Base-by-base conservation (phyloP, 2,329 filamentous ascomycete genomes). In the Sclerotinia subarctica region DNA sequence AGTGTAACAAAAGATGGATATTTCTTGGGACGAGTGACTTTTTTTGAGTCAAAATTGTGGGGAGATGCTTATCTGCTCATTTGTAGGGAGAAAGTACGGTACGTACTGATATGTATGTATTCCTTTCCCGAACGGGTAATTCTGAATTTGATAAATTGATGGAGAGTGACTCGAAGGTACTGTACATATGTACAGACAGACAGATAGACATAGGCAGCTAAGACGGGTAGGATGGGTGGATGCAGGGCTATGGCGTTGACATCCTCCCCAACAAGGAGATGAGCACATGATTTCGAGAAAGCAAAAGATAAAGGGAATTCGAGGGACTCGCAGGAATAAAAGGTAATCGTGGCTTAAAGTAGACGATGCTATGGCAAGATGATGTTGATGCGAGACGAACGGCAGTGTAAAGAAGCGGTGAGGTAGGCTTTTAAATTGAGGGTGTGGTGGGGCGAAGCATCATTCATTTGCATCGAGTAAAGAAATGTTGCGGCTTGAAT, bases 11-110 rank as follows among this genome's bases (percentile, higher is more conserved):
- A n/a, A 42, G 49, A 53, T 44, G 38, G 26, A n/a, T 19, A 64
- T 38, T 51, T 51, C 59, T 51, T 51, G 46, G 59, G 59, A 62
- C 59, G 46, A 51, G 59, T 62, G 59, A 62, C 59, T 60, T 17
- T 62, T 51, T 62, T 51, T 38, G 59, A 62, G 59, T 62, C 59
- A 54, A 35, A 64, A 54, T 54, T 64, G 62, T 64, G 62, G 62
- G 35, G 62, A 54, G 47, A 51, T 38, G 51, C 59, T 51, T 51
- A 51, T 62, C 59, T 24, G 21, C 29, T 62, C 59, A 62, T 62
- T 21, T 26, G 32, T 51, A 62, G 59, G 46, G 5, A 32, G 19
- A 54, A 42, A 26, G 56, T 17, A n/a, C n/a, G n/a, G n/a, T n/a
- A n/a, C n/a, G n/a, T n/a, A 17, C 38, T 42, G 21, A 19, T 64